Evolutionary conservation across 2,329 filamentous ascomycete species (phyloP).

Genomic region (Lecanosticta acicola): DNA sequence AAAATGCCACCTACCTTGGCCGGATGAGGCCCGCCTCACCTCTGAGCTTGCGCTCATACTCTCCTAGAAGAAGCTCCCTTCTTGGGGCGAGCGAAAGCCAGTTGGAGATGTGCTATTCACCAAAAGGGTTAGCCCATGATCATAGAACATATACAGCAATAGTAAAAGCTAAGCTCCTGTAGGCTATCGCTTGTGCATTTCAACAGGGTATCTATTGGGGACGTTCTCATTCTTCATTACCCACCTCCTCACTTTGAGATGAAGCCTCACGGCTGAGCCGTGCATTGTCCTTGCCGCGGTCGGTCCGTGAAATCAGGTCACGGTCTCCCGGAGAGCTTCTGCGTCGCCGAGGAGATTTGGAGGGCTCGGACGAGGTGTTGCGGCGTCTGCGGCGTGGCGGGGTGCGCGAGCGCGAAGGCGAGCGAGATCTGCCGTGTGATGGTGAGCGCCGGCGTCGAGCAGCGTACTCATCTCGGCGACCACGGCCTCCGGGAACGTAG

Average conservation of each 20-base stretch:
- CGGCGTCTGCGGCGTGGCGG: constrained; percentile 17
- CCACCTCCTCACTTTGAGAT: neutral
- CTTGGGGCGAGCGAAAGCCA: too few relatives aligned
- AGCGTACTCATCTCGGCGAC: constrained; percentile 31
- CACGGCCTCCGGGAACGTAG: constrained; percentile 49
- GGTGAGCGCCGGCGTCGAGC: constrained; percentile 31
- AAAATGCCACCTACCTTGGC: too few relatives aligned
- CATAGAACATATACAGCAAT: too few relatives aligned
- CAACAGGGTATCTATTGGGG: neutral
- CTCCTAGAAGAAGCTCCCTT: too few relatives aligned
- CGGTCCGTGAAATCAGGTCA: constrained; percentile 18
- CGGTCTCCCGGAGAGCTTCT: constrained; percentile 10
- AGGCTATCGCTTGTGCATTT: too few relatives aligned
- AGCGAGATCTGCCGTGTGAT: constrained; percentile 18
- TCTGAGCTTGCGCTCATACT: too few relatives aligned
- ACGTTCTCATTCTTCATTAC: neutral
- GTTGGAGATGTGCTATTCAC: too few relatives aligned
- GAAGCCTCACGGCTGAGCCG: constrained; percentile 18
- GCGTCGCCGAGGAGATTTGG: constrained; percentile 19
- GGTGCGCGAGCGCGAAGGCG: constrained; percentile 15
- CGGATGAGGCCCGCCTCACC: too few relatives aligned
- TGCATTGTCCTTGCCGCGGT: constrained; percentile 11
- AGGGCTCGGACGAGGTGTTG: neutral
- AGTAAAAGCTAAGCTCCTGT: too few relatives aligned
- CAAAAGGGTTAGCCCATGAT: too few relatives aligned